These are phyloP conservation scores for Asterochloris erici DNA, from an alignment of 139 green algal species.

Conservation along the genomic window DNA sequence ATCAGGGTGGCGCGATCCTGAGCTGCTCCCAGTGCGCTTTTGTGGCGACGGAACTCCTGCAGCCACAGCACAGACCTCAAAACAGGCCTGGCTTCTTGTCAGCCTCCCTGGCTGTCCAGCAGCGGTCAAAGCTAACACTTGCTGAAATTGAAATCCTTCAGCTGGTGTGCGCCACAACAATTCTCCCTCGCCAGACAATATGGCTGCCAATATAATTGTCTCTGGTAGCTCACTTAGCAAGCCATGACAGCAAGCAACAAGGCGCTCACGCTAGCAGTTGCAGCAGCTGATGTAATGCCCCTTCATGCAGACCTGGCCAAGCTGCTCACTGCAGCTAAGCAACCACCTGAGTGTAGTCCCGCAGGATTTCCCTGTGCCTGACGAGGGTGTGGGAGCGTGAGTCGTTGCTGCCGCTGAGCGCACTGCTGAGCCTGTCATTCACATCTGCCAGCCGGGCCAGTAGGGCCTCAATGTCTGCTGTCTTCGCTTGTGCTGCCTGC, in stretches of 20 bases:
- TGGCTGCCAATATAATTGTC: background rate
- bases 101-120: background rate
- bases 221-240: background rate
- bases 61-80: background rate
- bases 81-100: background rate
- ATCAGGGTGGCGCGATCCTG: constrained; percentile 75
- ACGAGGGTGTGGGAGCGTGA: constrained; percentile 81
- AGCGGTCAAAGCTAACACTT: background rate
- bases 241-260: background rate
- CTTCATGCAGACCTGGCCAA: background rate
- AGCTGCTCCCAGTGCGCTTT: constrained; percentile 51
- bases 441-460: constrained; percentile 75
- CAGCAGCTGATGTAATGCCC: background rate
- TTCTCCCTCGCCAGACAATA: background rate
- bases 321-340: background rate
- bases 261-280: background rate
- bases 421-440: constrained; percentile 72
- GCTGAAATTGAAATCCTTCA: background rate
- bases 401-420: constrained; percentile 56
- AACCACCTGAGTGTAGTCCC: constrained; percentile 79
- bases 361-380: constrained; percentile 90
- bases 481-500: constrained; percentile 62
- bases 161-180: background rate
- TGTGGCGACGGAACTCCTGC: constrained; percentile 78
- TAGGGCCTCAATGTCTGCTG: constrained; percentile 71